Percentiles rank a stretch among this genome's conserved stretches.
These are phyloP conservation scores for Penicillium brasilianum DNA, from an alignment of 2,329 filamentous ascomycete species.

Conservation along the genomic window DNA sequence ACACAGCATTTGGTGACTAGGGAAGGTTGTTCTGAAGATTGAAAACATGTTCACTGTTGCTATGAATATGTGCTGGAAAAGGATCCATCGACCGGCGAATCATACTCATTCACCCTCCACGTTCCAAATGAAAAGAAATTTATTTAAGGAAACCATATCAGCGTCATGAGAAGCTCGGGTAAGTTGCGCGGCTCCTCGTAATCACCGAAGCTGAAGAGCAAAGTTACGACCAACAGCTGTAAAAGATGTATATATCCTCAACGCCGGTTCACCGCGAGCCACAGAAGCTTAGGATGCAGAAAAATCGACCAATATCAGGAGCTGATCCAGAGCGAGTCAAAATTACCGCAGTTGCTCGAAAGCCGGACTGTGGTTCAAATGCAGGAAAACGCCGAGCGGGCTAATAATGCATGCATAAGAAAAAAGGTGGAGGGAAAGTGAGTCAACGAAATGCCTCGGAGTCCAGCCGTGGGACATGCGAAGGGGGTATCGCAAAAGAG, in stretches of 20 bases:
- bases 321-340: neutral
- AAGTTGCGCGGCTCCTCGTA: conserved; percentile 2
- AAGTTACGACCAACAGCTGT: conserved; percentile 25
- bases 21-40: neutral
- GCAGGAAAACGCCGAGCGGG: conserved; percentile 29
- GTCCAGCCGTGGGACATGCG: conserved; percentile 11
- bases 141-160: neutral
- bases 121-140: neutral
- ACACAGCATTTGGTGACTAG: neutral
- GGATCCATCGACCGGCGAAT: conserved; percentile 13
- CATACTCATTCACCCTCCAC: conserved; percentile 25
- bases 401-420: conserved; percentile 29
- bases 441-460: conserved; percentile 17
- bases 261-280: conserved; percentile 17
- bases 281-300: conserved; percentile 6
- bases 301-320: conserved; percentile 12
- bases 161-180: neutral
- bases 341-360: neutral
- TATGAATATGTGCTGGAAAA: conserved; percentile 28
- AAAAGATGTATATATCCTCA: conserved; percentile 15
- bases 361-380: conserved; percentile 20
- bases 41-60: conserved; percentile 20
- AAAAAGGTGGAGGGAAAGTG: conserved; percentile 11
- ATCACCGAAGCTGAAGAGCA: conserved; percentile 15
- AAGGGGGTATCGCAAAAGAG: conserved; percentile 24